Evolutionary conservation across 345 rosid genomes (phyloP), one percentile per base, ranked within the genome.

Genomic region (Jatropha curcas): DNA sequence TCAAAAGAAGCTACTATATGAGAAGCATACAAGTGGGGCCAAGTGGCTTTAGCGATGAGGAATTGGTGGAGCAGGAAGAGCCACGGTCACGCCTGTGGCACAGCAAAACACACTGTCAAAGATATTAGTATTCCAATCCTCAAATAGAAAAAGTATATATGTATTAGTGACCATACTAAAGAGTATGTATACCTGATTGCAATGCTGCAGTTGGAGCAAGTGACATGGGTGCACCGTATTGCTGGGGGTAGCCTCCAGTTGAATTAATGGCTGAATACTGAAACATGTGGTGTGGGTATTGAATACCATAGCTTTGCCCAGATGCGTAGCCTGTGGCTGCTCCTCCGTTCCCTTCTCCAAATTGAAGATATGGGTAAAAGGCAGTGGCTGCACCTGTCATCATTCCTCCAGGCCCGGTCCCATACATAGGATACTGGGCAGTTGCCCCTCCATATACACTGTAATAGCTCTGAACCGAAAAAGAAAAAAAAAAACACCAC

Each of bases 101-200:
- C 92, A 86, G 97, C 98, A 87, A 90, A 94, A 80, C 94, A 90
- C 84, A 92, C 98, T 94, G 98, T 87, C 90, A 91, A 82, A 88
- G 85, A 80, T 82, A 73, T 92, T 82, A 91, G 90, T 77, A 85
- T 73, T 57, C 22, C 25, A 46, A 13, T 17, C 7, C n/a, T n/a
- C n/a, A n/a, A n/a, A n/a, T n/a, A n/a, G n/a, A n/a, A n/a, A n/a
- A n/a, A n/a, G n/a, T n/a, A n/a, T n/a, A n/a, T n/a, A n/a, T n/a
- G n/a, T n/a, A n/a, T n/a, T n/a, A n/a, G n/a, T n/a, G n/a, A n/a
- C 37, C 1, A 16, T 17, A 13, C 20, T 27, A 55, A 30, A 45
- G 53, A 11, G 46, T n/a, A n/a, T 50, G 74, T 81, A 75, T 71
- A 89, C 97, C 93, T 86, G 97, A 90, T 76, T 86, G 97, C 79